Evolutionary conservation across 495 filamentous ascomycete genomes (phyloP).

Genomic region (Lepraria neglecta): DNA sequence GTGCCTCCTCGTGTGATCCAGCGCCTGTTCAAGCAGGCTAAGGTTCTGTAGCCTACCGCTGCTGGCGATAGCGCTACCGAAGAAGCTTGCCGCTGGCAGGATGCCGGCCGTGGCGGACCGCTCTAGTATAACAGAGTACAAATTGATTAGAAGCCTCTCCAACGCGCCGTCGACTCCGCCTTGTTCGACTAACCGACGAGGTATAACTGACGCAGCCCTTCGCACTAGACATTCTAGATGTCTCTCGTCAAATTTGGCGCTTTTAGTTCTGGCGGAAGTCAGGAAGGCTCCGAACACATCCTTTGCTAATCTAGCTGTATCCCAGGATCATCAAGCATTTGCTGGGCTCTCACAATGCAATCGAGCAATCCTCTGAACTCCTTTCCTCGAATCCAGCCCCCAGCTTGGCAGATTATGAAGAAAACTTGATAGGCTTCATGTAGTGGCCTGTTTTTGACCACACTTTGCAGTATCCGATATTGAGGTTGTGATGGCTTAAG

Average conservation of each 20-base stretch:
- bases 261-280: neutral
- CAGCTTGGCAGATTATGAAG: neutral
- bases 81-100: no score
- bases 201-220: neutral
- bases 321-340: neutral
- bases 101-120: no score
- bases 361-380: neutral
- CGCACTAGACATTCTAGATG: neutral
- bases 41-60: no score
- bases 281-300: neutral
- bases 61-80: no score
- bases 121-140: neutral
- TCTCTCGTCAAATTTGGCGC: neutral
- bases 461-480: neutral
- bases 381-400: neutral
- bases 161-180: neutral
- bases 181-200: neutral
- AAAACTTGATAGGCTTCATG: constrained; percentile 1
- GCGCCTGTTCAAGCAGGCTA: neutral
- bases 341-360: neutral
- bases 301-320: neutral
- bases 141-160: neutral
- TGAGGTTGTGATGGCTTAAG: neutral
- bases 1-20: neutral
- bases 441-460: neutral